Base-by-base conservation (phyloP, 1,284 basidiomycete genomes). In the Phylloboletellus chloephorus region DNA sequence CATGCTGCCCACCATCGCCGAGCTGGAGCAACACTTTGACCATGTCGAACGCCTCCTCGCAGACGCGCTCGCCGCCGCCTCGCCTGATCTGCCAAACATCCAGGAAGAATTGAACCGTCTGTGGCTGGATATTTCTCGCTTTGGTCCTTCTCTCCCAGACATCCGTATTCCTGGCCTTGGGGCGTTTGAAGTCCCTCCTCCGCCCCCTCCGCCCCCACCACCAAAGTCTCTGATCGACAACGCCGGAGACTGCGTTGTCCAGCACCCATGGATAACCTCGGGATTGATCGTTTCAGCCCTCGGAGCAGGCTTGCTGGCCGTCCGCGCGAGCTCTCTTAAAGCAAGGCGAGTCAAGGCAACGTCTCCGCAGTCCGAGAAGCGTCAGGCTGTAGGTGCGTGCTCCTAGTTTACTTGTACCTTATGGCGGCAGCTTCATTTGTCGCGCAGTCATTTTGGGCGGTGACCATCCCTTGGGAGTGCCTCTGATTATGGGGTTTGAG, bases 101-200 rank as follows among this genome's bases (percentile, higher is more conserved):
- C 73, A 75, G 39, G 78, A 83, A 46, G 73, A 76, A 15, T 62
- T 82, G n/a, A 72, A 79, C 50, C 73, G 79, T 30, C 68, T 88
- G 41, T 88, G 82, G 81, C 65, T 76, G 19, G 86, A 89, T 56
- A 76, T 89, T 50, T 73, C 82, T 36, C 78, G 86, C 37, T 88
- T 84, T 60, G 84, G 86, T 19, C 86, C 84, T n/a, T 64, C 73
- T 37, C 69, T 88, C 42, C 76, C 79, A 23, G 73, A 80, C 19
- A 69, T 83, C 21, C 71, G 67, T 47, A 63, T 83, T 26, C 78
- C 81, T n/a, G 71, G 72, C 30, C 69, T 87, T 8, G 82, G 81
- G 4, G 71, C 78, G 47, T 84, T 88, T 48, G 75, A 86, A 45
- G 73, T 88, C 3, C 82, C 82, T 3, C 78, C 79, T 0, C 80